phyloP scores from a whole-genome alignment of 2,329 filamentous ascomycete species.

The Herpotrichia juniperi region DNA sequence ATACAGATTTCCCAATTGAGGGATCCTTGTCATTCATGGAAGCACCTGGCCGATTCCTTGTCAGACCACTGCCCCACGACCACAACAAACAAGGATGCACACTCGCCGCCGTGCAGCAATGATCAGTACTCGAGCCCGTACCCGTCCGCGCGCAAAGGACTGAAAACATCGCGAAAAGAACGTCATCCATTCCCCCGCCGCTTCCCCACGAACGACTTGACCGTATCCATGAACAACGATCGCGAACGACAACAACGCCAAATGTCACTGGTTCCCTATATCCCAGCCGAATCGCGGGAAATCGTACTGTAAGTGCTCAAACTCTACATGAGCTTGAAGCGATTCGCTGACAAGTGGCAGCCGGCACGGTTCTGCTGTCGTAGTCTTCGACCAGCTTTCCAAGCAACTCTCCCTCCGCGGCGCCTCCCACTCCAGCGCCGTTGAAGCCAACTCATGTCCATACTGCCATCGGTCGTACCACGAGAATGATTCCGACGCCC shows the following conservation, averaged over 20 bases:
- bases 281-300: conserved; percentile 73
- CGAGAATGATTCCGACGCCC: conserved; percentile 49
- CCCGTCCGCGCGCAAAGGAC: conserved; percentile 6
- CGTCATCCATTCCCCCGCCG: conserved; percentile 6
- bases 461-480: conserved; percentile 79
- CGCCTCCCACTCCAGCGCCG: conserved; percentile 55
- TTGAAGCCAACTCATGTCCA: conserved; percentile 78
- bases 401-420: conserved; percentile 83
- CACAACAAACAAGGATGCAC: conserved; percentile 19
- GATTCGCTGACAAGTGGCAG: conserved; percentile 55
- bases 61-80: conserved; percentile 1
- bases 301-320: conserved; percentile 73
- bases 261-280: conserved; percentile 79
- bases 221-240: conserved; percentile 29
- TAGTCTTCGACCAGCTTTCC: conserved; percentile 86
- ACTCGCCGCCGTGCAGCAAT: conserved; percentile 8
- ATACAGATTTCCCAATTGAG: neutral
- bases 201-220: conserved; percentile 15
- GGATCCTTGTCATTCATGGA: conserved; percentile 4
- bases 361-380: conserved; percentile 89
- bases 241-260: conserved; percentile 38
- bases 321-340: neutral
- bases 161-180: conserved; percentile 1
- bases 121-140: neutral
- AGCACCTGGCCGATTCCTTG: conserved; percentile 6